Evolutionary conservation across 352 stramenopile genomes (phyloP).

Genomic region (Globisporangium uncinulatum): DNA sequence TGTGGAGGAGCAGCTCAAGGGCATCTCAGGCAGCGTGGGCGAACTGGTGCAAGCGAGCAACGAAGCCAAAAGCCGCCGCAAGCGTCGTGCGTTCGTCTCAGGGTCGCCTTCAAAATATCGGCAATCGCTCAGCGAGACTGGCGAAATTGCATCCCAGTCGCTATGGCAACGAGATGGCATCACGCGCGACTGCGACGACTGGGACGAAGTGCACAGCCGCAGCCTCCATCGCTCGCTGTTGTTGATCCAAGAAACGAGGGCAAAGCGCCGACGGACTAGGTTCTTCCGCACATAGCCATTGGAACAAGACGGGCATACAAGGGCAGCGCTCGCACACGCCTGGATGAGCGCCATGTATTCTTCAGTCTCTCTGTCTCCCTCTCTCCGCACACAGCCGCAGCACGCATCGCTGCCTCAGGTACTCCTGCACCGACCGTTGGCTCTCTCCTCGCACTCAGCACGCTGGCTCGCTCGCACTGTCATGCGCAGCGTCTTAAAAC

Average conservation of each 20-base stretch:
- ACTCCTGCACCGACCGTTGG: slow-evolving; percentile 1
- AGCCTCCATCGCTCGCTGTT: slow-evolving; percentile 26
- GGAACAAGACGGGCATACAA: slow-evolving; percentile 10
- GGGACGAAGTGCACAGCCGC: slow-evolving; percentile 2
- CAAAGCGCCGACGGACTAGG: slow-evolving; percentile 33
- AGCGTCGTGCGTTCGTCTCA: neutral
- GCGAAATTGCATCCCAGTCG: slow-evolving; percentile 4
- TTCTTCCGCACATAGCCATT: slow-evolving; percentile 4
- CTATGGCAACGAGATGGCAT: slow-evolving; percentile 1
- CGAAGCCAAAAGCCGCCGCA: slow-evolving; percentile 7
- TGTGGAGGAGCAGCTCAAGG: slow-evolving; percentile 24
- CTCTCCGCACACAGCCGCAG: slow-evolving; percentile 8
- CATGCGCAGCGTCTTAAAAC: slow-evolving; percentile 19
- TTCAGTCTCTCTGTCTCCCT: slow-evolving; percentile 6
- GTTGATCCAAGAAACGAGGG: slow-evolving; percentile 35
- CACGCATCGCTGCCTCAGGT: slow-evolving; percentile 6
- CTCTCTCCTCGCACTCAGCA: neutral
- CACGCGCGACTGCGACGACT: neutral
- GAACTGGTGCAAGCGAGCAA: slow-evolving; percentile 15
- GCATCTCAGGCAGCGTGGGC: slow-evolving; percentile 20
- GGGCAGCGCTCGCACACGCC: slow-evolving; percentile 1
- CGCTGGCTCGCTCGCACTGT: slow-evolving; percentile 1
- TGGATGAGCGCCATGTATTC: slow-evolving; percentile 15
- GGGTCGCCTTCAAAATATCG: neutral
- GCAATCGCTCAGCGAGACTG: neutral